Conservation (phyloP, 768 basidiomycete genomes). For the Boletus coccyginus region DNA sequence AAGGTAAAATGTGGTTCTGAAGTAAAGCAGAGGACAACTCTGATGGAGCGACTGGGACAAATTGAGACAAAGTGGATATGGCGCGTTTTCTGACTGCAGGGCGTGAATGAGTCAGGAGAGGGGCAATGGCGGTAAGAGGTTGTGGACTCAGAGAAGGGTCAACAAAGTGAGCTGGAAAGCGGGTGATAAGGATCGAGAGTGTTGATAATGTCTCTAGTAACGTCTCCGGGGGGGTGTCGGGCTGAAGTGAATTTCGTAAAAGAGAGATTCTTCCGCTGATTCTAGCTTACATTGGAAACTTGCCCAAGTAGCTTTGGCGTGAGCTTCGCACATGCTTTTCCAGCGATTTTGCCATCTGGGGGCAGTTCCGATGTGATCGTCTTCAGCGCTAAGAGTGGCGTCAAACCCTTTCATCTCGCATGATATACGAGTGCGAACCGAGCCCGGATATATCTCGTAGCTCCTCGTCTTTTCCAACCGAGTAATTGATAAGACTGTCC, state of each 20-base stretch:
- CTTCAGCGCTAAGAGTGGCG: constrained; percentile 67
- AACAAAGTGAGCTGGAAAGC: constrained; percentile 72
- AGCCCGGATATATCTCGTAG: constrained; percentile 91
- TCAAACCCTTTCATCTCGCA: not conserved
- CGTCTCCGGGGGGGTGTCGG: constrained; percentile 72
- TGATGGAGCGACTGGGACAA: constrained; percentile 69
- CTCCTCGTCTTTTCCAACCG: constrained; percentile 86
- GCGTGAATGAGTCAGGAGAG: constrained; percentile 69
- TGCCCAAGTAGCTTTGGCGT: constrained; percentile 81
- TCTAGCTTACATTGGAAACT: constrained; percentile 60
- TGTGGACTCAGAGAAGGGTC: constrained; percentile 50
- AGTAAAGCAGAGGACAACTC: constrained; percentile 63
- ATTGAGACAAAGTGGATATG: constrained; percentile 81
- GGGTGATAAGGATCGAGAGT: constrained; percentile 82
- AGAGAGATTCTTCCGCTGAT: not conserved
- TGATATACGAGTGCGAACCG: constrained; percentile 45
- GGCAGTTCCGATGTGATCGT: constrained; percentile 92
- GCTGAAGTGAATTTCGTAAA: constrained; percentile 35
- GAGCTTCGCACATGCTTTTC: constrained; percentile 77
- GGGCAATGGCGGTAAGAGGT: constrained; percentile 66
- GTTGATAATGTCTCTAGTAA: constrained; percentile 82
- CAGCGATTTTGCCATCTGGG: constrained; percentile 74
- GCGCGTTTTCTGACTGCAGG: constrained; percentile 92
- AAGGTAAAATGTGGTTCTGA: constrained; percentile 56
- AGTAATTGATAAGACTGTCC: constrained; percentile 85